Evolutionary conservation across 2,329 filamentous ascomycete genomes (phyloP).

Genomic region (Paracorniculantispora psalliotae): DNA sequence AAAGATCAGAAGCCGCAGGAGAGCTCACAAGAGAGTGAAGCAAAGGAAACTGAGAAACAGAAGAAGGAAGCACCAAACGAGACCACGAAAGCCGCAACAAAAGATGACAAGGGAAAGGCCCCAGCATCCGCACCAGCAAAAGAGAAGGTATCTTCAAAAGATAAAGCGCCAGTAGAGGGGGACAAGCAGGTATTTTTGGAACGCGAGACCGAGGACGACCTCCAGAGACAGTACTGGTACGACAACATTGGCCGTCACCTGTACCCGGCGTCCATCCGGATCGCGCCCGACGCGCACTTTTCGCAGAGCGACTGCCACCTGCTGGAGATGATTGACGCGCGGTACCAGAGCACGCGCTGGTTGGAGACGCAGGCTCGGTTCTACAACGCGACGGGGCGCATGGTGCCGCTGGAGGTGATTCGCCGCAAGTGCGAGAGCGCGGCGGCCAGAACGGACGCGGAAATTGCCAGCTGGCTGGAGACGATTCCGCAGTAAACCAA

Average conservation of each 20-base stretch:
- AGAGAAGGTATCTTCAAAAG: too few species aligned
- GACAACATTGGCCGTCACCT: slow-evolving; percentile 26
- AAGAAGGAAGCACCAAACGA: background rate
- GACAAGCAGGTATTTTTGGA: background rate
- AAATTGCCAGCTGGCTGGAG: slow-evolving; percentile 1
- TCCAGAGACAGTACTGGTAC: slow-evolving; percentile 28
- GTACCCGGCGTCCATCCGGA: slow-evolving; percentile 24
- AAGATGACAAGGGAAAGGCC: background rate
- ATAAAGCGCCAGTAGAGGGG: background rate
- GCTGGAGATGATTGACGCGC: slow-evolving; percentile 31
- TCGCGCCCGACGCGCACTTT: slow-evolving; percentile 23
- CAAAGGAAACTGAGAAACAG: background rate
- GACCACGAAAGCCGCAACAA: background rate
- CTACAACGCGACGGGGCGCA: slow-evolving; percentile 37
- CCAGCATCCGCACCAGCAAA: background rate
- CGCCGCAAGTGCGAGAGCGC: slow-evolving; percentile 26
- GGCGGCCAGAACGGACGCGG: background rate
- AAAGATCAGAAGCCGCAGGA: background rate
- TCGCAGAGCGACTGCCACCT: slow-evolving; percentile 29
- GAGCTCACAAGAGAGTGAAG: background rate
- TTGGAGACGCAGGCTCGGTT: slow-evolving; percentile 41
- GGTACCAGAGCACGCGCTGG: slow-evolving; percentile 30
- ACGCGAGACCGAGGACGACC: slow-evolving; percentile 1
- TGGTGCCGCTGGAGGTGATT: slow-evolving; percentile 35
- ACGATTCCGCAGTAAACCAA: slow-evolving; percentile 1